A percentile compares a stretch with the other conserved stretches of the same genome.
phyloP scores from a whole-genome alignment of 352 stramenopile genomes.

The Elongisporangium anandrum region DNA sequence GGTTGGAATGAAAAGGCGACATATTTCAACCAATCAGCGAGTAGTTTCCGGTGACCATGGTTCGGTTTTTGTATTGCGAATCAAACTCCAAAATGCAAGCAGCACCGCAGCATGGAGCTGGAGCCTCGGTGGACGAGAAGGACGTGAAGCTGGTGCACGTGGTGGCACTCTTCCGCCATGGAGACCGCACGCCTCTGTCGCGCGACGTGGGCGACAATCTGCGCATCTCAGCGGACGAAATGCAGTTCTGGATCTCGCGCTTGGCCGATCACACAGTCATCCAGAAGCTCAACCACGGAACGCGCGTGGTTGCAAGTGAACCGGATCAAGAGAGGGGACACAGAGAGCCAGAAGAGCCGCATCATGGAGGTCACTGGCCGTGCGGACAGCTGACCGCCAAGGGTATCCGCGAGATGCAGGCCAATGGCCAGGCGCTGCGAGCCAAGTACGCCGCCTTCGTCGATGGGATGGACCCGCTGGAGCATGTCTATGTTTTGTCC shows the following conservation, averaged over 20 bases:
- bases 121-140: not conserved
- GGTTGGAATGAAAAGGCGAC: too few relatives aligned
- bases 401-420: slow-evolving; percentile 58
- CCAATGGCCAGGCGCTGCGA: slow-evolving; percentile 41
- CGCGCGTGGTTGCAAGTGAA: slow-evolving; percentile 19
- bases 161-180: slow-evolving; percentile 71
- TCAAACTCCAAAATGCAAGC: not conserved
- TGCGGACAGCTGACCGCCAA: slow-evolving; percentile 71
- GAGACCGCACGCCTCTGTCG: slow-evolving; percentile 74
- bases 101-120: not conserved
- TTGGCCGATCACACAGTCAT: slow-evolving; percentile 40
- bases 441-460: slow-evolving; percentile 39
- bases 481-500: slow-evolving; percentile 62
- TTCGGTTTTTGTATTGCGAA: not conserved
- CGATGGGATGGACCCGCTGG: slow-evolving; percentile 17
- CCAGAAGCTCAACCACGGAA: slow-evolving; percentile 40
- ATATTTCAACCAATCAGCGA: not conserved
- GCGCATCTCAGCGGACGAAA: slow-evolving; percentile 36
- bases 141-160: slow-evolving; percentile 53
- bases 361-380: slow-evolving; percentile 60
- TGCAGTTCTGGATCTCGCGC: slow-evolving; percentile 55
- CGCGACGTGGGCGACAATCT: slow-evolving; percentile 39
- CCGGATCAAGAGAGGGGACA: not conserved
- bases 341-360: slow-evolving; percentile 26
- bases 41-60: not conserved